A percentile compares a stretch with the other conserved stretches of the same genome.
phyloP scores from a whole-genome alignment of 768 basidiomycete species.

The Trametes elegans region DNA sequence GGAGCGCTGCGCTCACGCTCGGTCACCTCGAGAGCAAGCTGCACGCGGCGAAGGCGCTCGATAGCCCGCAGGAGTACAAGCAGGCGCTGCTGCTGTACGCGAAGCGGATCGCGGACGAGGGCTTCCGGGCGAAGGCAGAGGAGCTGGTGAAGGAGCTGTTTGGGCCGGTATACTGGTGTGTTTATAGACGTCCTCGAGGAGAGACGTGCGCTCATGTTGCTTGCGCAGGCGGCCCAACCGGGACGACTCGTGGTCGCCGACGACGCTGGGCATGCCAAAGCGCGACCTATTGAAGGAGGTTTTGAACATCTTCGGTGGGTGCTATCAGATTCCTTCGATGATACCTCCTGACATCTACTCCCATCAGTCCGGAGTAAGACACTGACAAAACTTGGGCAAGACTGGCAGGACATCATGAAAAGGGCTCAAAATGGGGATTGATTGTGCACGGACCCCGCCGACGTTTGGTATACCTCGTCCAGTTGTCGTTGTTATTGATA shows the following conservation, averaged over 20 bases:
- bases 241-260: slow-evolving; percentile 68
- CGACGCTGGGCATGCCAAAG: slow-evolving; percentile 68
- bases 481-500: too few relatives aligned
- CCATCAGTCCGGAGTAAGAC: slow-evolving; percentile 68
- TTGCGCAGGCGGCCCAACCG: slow-evolving; percentile 62
- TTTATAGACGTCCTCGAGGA: slow-evolving; percentile 15
- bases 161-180: slow-evolving; percentile 88
- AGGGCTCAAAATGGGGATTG: slow-evolving; percentile 42
- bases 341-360: background rate
- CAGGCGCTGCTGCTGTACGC: slow-evolving; percentile 74
- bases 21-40: slow-evolving; percentile 86
- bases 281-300: slow-evolving; percentile 85
- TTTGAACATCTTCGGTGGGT: slow-evolving; percentile 72
- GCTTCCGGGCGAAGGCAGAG: slow-evolving; percentile 83
- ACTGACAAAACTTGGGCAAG: slow-evolving; percentile 66
- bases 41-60: slow-evolving; percentile 69
- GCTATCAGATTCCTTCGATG: slow-evolving; percentile 21
- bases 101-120: slow-evolving; percentile 85
- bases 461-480: too few relatives aligned
- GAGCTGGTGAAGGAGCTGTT: slow-evolving; percentile 89
- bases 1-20: slow-evolving; percentile 78
- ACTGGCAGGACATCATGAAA: slow-evolving; percentile 82
- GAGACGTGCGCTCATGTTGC: slow-evolving; percentile 1
- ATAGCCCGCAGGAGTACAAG: slow-evolving; percentile 85
- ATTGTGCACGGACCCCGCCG: too few relatives aligned